These are phyloP conservation scores for Dendrocalamus sinicus DNA, from an alignment of 176 grass and related monocot species.

Conservation along the genomic window DNA sequence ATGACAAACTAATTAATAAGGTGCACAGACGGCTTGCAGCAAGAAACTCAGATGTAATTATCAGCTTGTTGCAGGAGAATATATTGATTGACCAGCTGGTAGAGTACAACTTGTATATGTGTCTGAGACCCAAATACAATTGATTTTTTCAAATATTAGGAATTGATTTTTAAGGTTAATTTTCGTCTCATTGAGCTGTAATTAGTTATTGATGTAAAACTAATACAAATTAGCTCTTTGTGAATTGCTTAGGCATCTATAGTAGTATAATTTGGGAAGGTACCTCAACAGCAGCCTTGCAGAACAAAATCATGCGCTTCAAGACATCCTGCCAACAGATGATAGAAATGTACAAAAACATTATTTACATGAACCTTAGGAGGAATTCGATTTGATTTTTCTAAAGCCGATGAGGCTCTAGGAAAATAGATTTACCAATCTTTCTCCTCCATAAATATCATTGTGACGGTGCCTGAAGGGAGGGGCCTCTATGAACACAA, in stretches of 20 bases:
- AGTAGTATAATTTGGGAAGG: neutral
- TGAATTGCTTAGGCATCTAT: neutral
- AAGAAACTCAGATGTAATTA: neutral
- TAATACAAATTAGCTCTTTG: neutral
- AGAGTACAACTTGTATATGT: conserved; percentile 8
- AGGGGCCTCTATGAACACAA: conserved; percentile 78
- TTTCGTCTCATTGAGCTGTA: neutral
- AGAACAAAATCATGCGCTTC: conserved; percentile 92
- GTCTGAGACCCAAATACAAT: neutral
- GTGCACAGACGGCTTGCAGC: neutral
- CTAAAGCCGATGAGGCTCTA: neutral
- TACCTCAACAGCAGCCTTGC: conserved; percentile 96
- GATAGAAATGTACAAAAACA: conserved; percentile 16
- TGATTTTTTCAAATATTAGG: conserved; percentile 2
- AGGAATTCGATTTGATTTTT: conserved; percentile 18
- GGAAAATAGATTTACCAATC: conserved; percentile 50
- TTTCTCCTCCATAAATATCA: conserved; percentile 85
- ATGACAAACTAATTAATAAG: conserved; percentile 1
- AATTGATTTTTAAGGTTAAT: neutral
- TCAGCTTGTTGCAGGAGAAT: neutral
- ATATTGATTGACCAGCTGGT: neutral
- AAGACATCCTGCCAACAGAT: conserved; percentile 71
- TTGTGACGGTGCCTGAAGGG: conserved; percentile 66
- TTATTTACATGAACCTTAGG: neutral
- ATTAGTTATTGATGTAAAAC: neutral